Evolutionary conservation across 192 early-diverging fungal genomes (phyloP), one percentile per base, ranked within the genome.

Genomic region (Anaeromyces robustus): DNA sequence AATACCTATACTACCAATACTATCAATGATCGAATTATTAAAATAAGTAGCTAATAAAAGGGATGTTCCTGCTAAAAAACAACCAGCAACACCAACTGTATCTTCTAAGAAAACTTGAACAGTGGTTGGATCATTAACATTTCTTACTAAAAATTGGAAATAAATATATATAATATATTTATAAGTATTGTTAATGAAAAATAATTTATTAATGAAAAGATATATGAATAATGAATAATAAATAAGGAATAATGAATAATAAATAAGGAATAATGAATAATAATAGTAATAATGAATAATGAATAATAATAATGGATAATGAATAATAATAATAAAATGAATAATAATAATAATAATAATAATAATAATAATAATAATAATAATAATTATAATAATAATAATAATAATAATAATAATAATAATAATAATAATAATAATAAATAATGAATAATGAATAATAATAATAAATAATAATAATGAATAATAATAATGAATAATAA

Each of bases 21-120:
- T 82, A 82, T 90, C 89, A 77, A 87, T 78, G n/a, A 85, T 80
- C 6, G 89, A 87, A 52, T 85, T 78, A 29, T 80, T 78, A 18
- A 89, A 81, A 0, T 77, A 78, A 34, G 87, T 86, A 9, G 86
- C 77, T 28, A 88, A 82, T 52, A 80, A 83, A 29, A 90, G 34
- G 30, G 82, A 90, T 16, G 79, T 83, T 29, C 86, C 83, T 4
- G 89, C 89, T 77, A 90, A 86, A 16, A 81, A 82, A 31, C 89
- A 84, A 9, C 89, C 89, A 19, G 86, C 37, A 14, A 90, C 78
- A 0, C 85, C 82, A 12, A 86, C 83, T 22, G 77, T 84, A 78
- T 88, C 89, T 84, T 90, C 89, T n/a, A 89, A 78, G 79, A 90
- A 87, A 22, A 90, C 86, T 81, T 90, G 89, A 39, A 90, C 89